Percentiles rank a stretch among this genome's conserved stretches.
Conservation (phyloP, 1,139 yeast species). For the Yamadazyma mexicana region DNA sequence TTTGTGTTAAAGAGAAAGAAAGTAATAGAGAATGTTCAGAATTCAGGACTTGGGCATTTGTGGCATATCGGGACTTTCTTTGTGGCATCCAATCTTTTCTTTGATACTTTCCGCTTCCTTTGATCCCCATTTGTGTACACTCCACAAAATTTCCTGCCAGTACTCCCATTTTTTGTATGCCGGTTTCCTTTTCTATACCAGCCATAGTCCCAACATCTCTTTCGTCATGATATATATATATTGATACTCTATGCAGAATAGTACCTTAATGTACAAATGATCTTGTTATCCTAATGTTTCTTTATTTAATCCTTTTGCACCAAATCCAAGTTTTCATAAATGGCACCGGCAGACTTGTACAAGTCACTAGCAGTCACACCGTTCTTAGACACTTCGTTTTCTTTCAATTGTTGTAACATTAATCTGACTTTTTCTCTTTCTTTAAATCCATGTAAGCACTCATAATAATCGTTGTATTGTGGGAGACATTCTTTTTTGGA, state of each 20-base stretch:
- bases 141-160: too few species aligned
- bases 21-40: too few species aligned
- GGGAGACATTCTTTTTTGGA: conserved; percentile 46
- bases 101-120: too few species aligned
- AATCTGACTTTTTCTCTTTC: conserved; percentile 50
- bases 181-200: too few species aligned
- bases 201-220: too few species aligned
- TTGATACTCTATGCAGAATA: conserved; percentile 7
- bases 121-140: too few species aligned
- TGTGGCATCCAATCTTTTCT: too few species aligned
- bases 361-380: conserved; percentile 48
- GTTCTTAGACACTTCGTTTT: conserved; percentile 38
- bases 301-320: conserved; percentile 23
- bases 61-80: too few species aligned
- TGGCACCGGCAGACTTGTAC: conserved; percentile 44
- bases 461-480: conserved; percentile 47
- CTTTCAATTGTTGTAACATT: conserved; percentile 49
- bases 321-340: conserved; percentile 49
- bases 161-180: too few species aligned
- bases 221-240: neutral
- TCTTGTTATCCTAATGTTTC: neutral
- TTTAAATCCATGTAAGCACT: conserved; percentile 50
- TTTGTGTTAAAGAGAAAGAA: neutral
- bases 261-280: conserved; percentile 1
- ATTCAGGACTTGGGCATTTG: too few species aligned